phyloP scores from a whole-genome alignment of 164 flowering plant genomes.

The Paratinospora sagittata region DNA sequence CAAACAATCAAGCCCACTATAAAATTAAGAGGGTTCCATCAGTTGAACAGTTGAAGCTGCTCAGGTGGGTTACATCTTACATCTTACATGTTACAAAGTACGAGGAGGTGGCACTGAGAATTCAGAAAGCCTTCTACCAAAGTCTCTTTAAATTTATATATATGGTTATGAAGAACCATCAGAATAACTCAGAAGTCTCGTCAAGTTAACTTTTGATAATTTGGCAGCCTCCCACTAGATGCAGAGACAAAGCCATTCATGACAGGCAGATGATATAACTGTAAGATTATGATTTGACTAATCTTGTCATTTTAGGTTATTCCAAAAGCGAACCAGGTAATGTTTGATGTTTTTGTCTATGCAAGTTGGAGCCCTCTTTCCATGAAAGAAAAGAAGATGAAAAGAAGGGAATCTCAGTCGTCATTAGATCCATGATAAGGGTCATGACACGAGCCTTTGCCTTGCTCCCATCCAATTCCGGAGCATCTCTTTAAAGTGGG shows the following conservation, averaged over 20 bases:
- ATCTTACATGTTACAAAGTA: slow-evolving; percentile 1
- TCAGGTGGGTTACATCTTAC: background rate
- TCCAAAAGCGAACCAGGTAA: background rate
- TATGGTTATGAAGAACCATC: background rate
- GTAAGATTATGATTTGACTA: slow-evolving; percentile 18
- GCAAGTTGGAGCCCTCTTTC: slow-evolving; percentile 1
- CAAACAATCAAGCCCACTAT: background rate
- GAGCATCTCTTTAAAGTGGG: slow-evolving; percentile 36
- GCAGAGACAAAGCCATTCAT: slow-evolving; percentile 4
- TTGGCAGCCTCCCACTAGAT: background rate
- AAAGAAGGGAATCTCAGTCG: slow-evolving; percentile 32
- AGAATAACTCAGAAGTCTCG: background rate
- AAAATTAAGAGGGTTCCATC: background rate
- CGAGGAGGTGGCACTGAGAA: background rate
- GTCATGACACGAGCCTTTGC: slow-evolving; percentile 34
- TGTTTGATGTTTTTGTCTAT: background rate
- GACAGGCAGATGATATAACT: slow-evolving; percentile 13
- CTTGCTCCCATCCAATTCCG: slow-evolving; percentile 29
- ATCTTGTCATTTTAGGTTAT: slow-evolving; percentile 1
- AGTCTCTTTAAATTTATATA: background rate
- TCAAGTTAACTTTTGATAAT: background rate
- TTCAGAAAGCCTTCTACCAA: background rate
- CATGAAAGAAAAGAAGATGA: slow-evolving; percentile 10
- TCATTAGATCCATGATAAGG: background rate
- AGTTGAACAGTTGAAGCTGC: background rate